These are phyloP conservation scores for Neurospora terricola DNA, from an alignment of 495 filamentous ascomycete genomes.

Conservation along the genomic window DNA sequence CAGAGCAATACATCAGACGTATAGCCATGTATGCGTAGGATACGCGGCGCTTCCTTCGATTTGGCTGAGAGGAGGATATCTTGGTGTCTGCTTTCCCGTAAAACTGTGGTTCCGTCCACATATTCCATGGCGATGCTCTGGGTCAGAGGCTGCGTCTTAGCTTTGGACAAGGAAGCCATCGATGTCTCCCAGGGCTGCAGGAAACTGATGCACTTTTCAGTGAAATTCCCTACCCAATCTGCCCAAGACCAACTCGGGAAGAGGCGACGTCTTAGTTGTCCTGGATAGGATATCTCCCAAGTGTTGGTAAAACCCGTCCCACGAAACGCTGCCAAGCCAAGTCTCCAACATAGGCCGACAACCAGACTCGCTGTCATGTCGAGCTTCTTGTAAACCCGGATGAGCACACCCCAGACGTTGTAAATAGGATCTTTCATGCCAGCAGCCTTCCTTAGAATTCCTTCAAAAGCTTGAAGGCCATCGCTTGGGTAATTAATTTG, in stretches of 20 bases:
- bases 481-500: background rate
- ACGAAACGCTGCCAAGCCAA: background rate
- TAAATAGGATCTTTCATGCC: rapidly evolving
- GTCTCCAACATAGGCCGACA: background rate
- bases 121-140: background rate
- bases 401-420: background rate
- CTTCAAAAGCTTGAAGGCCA: background rate
- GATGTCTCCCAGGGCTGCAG: background rate
- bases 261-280: background rate
- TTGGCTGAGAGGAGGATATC: background rate
- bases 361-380: background rate
- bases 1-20: background rate
- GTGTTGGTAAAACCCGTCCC: background rate
- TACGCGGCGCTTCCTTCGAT: background rate
- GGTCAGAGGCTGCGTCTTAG: background rate
- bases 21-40: background rate
- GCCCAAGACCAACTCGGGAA: background rate
- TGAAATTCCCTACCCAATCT: background rate
- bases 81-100: background rate
- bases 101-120: background rate
- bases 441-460: background rate
- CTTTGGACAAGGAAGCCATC: too few relatives aligned
- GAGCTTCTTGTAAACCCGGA: background rate
- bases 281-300: background rate
- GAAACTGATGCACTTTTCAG: background rate